These are phyloP conservation scores for Thinopyrum elongatum DNA, from an alignment of 176 grass and related monocot genomes.

Conservation along the genomic window DNA sequence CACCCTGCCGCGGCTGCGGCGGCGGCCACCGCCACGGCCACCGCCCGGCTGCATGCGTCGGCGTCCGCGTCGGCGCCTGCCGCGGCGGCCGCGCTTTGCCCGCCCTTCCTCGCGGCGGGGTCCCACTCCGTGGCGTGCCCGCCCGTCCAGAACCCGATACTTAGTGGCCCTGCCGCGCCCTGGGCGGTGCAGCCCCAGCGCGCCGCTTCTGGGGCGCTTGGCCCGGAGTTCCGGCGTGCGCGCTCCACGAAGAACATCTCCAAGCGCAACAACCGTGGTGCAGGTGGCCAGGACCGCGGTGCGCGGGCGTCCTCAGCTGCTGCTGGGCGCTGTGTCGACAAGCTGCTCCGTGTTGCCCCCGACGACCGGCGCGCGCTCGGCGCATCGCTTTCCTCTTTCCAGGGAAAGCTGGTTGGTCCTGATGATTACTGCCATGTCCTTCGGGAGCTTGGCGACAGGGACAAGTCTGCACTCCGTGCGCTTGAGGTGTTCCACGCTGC, in stretches of 20 bases:
- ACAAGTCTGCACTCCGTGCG: constrained; percentile 43
- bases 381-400: constrained; percentile 37
- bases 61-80: not conserved
- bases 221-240: constrained; percentile 74
- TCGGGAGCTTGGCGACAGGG: constrained; percentile 52
- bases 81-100: constrained; percentile 27
- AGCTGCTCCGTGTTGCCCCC: constrained; percentile 53
- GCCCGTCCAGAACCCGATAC: constrained; percentile 45
- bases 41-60: constrained; percentile 26
- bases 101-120: constrained; percentile 30
- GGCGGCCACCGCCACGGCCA: not conserved
- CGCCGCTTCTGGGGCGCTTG: not conserved
- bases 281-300: constrained; percentile 13
- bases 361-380: constrained; percentile 38
- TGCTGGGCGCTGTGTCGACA: constrained; percentile 52
- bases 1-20: constrained; percentile 7
- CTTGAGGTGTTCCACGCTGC: constrained; percentile 65
- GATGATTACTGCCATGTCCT: constrained; percentile 88
- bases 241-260: constrained; percentile 80
- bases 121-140: constrained; percentile 27
- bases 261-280: constrained; percentile 66
- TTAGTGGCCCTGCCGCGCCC: constrained; percentile 32
- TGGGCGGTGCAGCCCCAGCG: constrained; percentile 47
- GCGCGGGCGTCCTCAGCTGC: constrained; percentile 27
- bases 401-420: constrained; percentile 39